Evolutionary conservation across 202 grass and related monocot genomes (phyloP).

Genomic region (Setaria italica): DNA sequence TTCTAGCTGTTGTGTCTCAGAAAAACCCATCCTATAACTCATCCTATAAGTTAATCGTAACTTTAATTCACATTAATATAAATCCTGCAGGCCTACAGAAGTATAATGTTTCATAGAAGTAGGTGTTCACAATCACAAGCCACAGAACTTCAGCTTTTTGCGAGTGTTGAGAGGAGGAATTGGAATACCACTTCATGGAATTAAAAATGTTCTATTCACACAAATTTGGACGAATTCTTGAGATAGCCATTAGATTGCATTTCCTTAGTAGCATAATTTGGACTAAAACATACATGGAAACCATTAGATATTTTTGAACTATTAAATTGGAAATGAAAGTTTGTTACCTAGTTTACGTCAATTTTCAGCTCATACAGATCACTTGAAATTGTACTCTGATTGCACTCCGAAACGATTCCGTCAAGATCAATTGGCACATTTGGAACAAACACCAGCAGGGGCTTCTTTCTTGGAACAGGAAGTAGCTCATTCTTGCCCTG

Average conservation of each 20-base stretch:
- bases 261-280: neutral
- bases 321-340: constrained; percentile 9
- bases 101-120: neutral
- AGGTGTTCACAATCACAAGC: neutral
- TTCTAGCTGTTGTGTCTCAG: neutral
- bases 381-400: constrained; percentile 52
- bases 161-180: neutral
- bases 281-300: neutral
- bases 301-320: neutral
- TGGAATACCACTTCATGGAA: neutral
- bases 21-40: constrained; percentile 6
- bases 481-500: constrained; percentile 53
- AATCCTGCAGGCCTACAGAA: neutral
- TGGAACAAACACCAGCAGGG: constrained; percentile 57
- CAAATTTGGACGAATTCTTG: neutral
- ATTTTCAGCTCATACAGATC: constrained; percentile 51
- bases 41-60: constrained; percentile 27
- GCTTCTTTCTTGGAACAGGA: constrained; percentile 64
- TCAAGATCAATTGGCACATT: constrained; percentile 47
- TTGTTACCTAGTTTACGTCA: constrained; percentile 47
- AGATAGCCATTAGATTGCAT: neutral
- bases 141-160: neutral
- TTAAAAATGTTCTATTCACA: neutral
- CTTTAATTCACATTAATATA: constrained; percentile 2
- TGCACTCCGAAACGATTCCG: constrained; percentile 60